phyloP scores from a whole-genome alignment of 2,329 filamentous ascomycete genomes.

The Penicillium sp. region DNA sequence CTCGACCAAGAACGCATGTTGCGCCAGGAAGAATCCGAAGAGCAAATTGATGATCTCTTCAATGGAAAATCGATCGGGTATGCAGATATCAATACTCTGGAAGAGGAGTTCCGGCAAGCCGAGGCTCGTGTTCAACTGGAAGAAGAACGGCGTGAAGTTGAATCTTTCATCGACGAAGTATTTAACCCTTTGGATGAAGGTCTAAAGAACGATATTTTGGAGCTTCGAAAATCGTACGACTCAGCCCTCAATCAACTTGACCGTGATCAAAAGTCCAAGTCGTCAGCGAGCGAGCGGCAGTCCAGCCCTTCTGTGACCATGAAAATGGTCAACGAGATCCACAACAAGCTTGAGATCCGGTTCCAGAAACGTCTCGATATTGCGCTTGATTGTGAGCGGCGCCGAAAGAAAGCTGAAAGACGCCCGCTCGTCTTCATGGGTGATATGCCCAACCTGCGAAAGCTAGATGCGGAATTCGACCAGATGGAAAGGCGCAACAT shows the following conservation, averaged over 20 bases:
- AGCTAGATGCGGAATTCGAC: slow-evolving; percentile 51
- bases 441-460: slow-evolving; percentile 53
- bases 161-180: slow-evolving; percentile 52
- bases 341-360: slow-evolving; percentile 51
- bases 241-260: slow-evolving; percentile 45
- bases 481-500: slow-evolving; percentile 54
- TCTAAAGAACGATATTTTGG: slow-evolving; percentile 52
- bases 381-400: slow-evolving; percentile 55
- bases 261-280: slow-evolving; percentile 38
- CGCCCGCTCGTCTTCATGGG: slow-evolving; percentile 54
- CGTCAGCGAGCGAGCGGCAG: slow-evolving; percentile 28
- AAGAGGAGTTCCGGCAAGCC: slow-evolving; percentile 56
- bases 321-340: slow-evolving; percentile 47
- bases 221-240: slow-evolving; percentile 50
- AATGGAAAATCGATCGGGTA: slow-evolving; percentile 60
- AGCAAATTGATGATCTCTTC: slow-evolving; percentile 56
- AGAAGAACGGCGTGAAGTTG: slow-evolving; percentile 55
- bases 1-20: slow-evolving; percentile 51
- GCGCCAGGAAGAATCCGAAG: slow-evolving; percentile 55
- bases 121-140: slow-evolving; percentile 54
- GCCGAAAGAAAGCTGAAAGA: slow-evolving; percentile 57
- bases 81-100: slow-evolving; percentile 56
- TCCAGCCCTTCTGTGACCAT: slow-evolving; percentile 46
- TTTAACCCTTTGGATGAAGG: slow-evolving; percentile 53
- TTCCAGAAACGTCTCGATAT: slow-evolving; percentile 53